Conservation (phyloP, 306 rosid species). For the Cicer yamashitae region DNA sequence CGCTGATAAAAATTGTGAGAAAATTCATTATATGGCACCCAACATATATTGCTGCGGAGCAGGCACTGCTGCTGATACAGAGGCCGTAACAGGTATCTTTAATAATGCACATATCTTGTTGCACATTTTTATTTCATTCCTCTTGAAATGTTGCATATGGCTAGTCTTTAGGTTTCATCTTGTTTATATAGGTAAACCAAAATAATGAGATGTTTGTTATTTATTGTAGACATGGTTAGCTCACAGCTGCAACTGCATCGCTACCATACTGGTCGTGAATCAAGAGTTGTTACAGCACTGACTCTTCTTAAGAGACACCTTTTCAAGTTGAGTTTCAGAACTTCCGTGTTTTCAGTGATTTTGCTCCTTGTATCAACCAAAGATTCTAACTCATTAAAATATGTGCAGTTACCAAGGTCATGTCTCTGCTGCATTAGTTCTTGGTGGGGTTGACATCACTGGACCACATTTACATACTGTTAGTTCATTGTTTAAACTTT, state of each 20-base stretch:
- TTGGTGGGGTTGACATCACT: conserved; percentile 94
- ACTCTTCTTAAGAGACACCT: conserved; percentile 62
- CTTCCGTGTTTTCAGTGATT: conserved; percentile 6
- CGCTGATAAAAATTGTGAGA: conserved; percentile 93
- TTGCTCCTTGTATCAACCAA: conserved; percentile 1
- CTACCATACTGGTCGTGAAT: conserved; percentile 85
- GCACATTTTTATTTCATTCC: conserved; percentile 1
- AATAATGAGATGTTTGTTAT: conserved; percentile 44
- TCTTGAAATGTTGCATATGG: neutral
- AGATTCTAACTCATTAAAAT: conserved; percentile 26
- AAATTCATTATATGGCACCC: conserved; percentile 97
- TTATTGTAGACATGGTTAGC: conserved; percentile 83
- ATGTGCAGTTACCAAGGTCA: conserved; percentile 81
- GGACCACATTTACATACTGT: conserved; percentile 97
- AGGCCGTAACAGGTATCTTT: conserved; percentile 91
- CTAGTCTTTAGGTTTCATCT: neutral
- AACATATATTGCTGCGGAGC: conserved; percentile 98
- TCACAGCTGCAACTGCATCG: conserved; percentile 95
- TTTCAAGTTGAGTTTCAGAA: conserved; percentile 53
- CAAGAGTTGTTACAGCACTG: conserved; percentile 57
- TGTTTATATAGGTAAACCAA: conserved; percentile 16
- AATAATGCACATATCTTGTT: conserved; percentile 22
- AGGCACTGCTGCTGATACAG: conserved; percentile 99
- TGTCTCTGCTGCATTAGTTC: conserved; percentile 90
- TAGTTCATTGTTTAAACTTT: conserved; percentile 48